Evolutionary conservation across 2,329 filamentous ascomycete species (phyloP), one percentile per base, ranked within the genome.

Genomic region (Cercospora citrullina): DNA sequence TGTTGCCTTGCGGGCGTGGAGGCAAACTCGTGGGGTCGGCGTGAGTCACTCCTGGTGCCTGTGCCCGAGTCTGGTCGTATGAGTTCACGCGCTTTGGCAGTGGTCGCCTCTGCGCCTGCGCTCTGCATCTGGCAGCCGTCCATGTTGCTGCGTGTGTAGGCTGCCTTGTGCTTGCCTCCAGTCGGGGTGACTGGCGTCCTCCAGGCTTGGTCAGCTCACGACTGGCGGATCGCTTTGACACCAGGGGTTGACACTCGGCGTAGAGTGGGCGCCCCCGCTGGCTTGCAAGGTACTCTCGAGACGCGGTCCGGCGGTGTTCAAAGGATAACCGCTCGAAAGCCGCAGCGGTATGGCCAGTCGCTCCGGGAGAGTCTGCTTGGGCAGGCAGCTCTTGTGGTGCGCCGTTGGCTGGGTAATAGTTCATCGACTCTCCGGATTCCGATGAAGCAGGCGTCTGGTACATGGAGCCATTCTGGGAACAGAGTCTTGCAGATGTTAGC

Each of bases 321-420:
- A 61, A 51, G 10, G 58, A 59, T 21, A 66, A 39, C 2, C 64
- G 64, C 5, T 23, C 30, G 5, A 63, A 23, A 10, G 39, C 66
- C n/a, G 39, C 63, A 10, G 63, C 39, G 10, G 63, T 53, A 45
- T 48, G 26, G 18, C 55, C 55, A 7, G 57, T 33, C 2, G 33
- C 57, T 23, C 42, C 48, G 31, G 62, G 36, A 12, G 66, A 64
- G 12, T 57, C 23, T 21, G 64, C 65, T 12, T 59, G 63, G 3
- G 48, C 62, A n/a, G 68, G 69, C 26, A 64, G 65, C 30, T 70
- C 69, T 1, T 67, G 68, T 16, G 71, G 67, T 59, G 71, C 69
- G 8, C 62, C 51, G 39, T 69, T 65, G 14, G 59, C 60, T 18
- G 21, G 53, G 55, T 67, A 58, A 28, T 51, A 18, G 48, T 67